Percentiles rank a stretch among this genome's conserved stretches.
These are phyloP conservation scores for Trichosporon coremiiforme DNA, from an alignment of 1,284 basidiomycete genomes.

Conservation along the genomic window DNA sequence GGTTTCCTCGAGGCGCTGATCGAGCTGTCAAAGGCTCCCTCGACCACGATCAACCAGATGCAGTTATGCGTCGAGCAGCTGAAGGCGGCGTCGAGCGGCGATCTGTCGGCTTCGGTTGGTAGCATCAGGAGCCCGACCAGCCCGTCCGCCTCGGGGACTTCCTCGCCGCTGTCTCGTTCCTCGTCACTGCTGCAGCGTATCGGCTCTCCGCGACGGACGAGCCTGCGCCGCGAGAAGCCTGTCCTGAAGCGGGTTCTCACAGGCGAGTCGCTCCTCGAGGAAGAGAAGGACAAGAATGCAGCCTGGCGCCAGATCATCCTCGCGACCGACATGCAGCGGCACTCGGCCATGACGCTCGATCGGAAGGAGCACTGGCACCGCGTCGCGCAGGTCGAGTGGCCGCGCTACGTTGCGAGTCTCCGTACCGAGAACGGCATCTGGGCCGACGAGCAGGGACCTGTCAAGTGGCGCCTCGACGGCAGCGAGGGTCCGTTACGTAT, in stretches of 20 bases:
- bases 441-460: slow-evolving; percentile 62
- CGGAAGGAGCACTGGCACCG: slow-evolving; percentile 54
- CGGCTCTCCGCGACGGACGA: slow-evolving; percentile 41
- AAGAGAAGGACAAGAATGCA: slow-evolving; percentile 55
- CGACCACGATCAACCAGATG: slow-evolving; percentile 44
- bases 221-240: slow-evolving; percentile 20
- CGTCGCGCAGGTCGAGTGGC: slow-evolving; percentile 54
- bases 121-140: not conserved
- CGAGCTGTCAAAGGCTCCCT: slow-evolving; percentile 42
- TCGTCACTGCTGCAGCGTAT: not conserved
- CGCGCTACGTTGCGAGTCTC: slow-evolving; percentile 44
- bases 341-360: slow-evolving; percentile 50
- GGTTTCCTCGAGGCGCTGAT: slow-evolving; percentile 40
- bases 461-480: slow-evolving; percentile 76
- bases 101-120: not conserved
- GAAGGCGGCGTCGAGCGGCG: slow-evolving; percentile 17
- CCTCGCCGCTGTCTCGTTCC: not conserved
- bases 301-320: slow-evolving; percentile 57
- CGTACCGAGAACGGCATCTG: slow-evolving; percentile 73
- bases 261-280: slow-evolving; percentile 50
- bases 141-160: not conserved
- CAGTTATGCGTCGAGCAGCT: slow-evolving; percentile 45
- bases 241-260: slow-evolving; percentile 45
- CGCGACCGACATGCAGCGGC: slow-evolving; percentile 48
- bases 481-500: slow-evolving; percentile 84